phyloP scores from a whole-genome alignment of 1,139 yeast genomes.

The Meyerozyma guilliermondii region DNA sequence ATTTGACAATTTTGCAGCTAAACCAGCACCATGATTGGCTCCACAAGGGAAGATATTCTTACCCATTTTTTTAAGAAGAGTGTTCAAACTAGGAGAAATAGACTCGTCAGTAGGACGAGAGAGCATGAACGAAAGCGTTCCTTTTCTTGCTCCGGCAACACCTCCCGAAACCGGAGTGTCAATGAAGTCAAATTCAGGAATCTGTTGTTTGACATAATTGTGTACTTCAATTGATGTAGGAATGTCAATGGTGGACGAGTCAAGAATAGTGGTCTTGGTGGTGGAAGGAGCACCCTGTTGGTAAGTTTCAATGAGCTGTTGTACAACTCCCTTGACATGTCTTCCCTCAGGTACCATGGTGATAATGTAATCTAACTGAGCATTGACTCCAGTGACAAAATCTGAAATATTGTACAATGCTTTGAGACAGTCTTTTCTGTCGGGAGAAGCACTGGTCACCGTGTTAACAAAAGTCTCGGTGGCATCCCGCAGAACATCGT shows the following conservation, averaged over 20 bases:
- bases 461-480: constrained; percentile 21
- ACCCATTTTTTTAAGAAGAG: constrained; percentile 46
- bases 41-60: constrained; percentile 52
- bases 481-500: constrained; percentile 36
- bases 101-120: constrained; percentile 30
- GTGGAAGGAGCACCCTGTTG: constrained; percentile 12
- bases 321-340: constrained; percentile 44
- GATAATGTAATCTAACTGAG: constrained; percentile 37
- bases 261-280: constrained; percentile 32
- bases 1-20: constrained; percentile 57
- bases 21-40: constrained; percentile 46
- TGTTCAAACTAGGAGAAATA: constrained; percentile 22
- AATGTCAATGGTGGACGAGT: constrained; percentile 55
- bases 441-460: constrained; percentile 22
- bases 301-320: constrained; percentile 31
- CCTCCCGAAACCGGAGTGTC: constrained; percentile 66
- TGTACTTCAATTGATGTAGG: constrained; percentile 42
- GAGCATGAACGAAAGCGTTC: constrained; percentile 54
- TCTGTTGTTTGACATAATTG: constrained; percentile 25
- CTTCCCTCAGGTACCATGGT: constrained; percentile 61
- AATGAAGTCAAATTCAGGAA: constrained; percentile 38
- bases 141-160: constrained; percentile 54
- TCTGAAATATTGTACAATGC: constrained; percentile 20
- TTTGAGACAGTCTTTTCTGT: constrained; percentile 16
- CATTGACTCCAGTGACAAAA: constrained; percentile 34